Percentiles rank a stretch among this genome's conserved stretches.
These are phyloP conservation scores for Phlyctochytrium arcticum DNA, from an alignment of 192 early-diverging fungal species.

Conservation along the genomic window DNA sequence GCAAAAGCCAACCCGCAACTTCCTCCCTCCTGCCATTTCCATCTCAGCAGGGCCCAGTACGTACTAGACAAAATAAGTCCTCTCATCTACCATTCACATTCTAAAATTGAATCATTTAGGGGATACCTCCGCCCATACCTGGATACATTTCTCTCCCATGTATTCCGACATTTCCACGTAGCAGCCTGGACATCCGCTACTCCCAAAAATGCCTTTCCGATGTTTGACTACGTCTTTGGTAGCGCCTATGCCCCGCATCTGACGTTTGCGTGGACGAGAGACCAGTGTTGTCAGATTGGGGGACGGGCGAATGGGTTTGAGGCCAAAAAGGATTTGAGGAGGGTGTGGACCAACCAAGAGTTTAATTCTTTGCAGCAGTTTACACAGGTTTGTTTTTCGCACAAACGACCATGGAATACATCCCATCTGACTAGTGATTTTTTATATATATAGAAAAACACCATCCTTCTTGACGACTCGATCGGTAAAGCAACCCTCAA, in stretches of 20 bases:
- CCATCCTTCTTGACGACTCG: constrained; percentile 44
- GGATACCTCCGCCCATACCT: constrained; percentile 38
- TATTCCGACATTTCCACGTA: constrained; percentile 33
- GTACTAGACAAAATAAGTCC: background rate
- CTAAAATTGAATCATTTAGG: constrained; percentile 1
- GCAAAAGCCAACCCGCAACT: constrained; percentile 27
- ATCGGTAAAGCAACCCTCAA: constrained; percentile 27
- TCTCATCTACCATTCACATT: background rate
- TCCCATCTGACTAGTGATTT: background rate
- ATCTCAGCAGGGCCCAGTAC: constrained; percentile 20
- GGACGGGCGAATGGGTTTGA: background rate
- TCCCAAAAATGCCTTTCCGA: constrained; percentile 29
- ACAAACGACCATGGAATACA: background rate
- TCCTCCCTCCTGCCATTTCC: constrained; percentile 26
- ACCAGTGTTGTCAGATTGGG: constrained; percentile 22
- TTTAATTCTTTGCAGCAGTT: constrained; percentile 10
- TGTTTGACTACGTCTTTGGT: constrained; percentile 30
- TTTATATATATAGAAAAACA: constrained; percentile 31
- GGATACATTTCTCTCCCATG: constrained; percentile 30
- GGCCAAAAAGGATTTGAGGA: constrained; percentile 32
- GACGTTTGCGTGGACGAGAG: constrained; percentile 32
- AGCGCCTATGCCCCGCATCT: constrained; percentile 12
- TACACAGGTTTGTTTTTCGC: constrained; percentile 1
- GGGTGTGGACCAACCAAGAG: constrained; percentile 27
- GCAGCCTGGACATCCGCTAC: constrained; percentile 44